Percentiles rank a stretch among this genome's conserved stretches.
These are phyloP conservation scores for Mychonastes homosphaera DNA, from an alignment of 139 green algal species.

Conservation along the genomic window DNA sequence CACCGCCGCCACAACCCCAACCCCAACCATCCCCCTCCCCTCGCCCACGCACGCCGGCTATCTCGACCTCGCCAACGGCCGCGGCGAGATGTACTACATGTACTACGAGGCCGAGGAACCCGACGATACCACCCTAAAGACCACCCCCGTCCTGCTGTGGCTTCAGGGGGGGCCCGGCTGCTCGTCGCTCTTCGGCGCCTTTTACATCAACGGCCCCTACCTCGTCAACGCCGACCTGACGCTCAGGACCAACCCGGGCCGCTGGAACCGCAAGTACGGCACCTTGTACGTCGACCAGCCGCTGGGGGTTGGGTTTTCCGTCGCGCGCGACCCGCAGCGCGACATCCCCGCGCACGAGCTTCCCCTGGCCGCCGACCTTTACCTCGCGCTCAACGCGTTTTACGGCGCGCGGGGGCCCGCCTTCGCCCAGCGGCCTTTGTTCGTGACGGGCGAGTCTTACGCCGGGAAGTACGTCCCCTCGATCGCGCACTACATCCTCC, in stretches of 20 bases:
- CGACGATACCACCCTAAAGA: background rate
- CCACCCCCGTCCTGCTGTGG: slow-evolving; percentile 36
- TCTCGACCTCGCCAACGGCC: slow-evolving; percentile 9
- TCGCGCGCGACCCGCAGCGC: slow-evolving; percentile 1
- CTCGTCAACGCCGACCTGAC: slow-evolving; percentile 21
- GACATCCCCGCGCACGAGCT: slow-evolving; percentile 34
- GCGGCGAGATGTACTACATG: slow-evolving; percentile 29
- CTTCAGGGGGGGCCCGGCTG: slow-evolving; percentile 43
- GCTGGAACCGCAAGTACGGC: slow-evolving; percentile 24
- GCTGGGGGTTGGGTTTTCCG: slow-evolving; percentile 35
- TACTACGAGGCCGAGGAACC: slow-evolving; percentile 32
- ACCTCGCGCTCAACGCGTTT: slow-evolving; percentile 30
- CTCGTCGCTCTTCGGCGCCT: slow-evolving; percentile 32
- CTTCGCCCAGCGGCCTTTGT: background rate
- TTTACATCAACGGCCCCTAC: slow-evolving; percentile 47
- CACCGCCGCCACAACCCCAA: slow-evolving; percentile 2
- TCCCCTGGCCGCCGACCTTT: slow-evolving; percentile 31
- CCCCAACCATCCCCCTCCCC: background rate
- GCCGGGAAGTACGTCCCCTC: slow-evolving; percentile 47
- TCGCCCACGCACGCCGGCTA: slow-evolving; percentile 15
- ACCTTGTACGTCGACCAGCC: slow-evolving; percentile 42
- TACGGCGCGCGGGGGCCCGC: slow-evolving; percentile 15
- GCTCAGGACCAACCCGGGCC: slow-evolving; percentile 23
- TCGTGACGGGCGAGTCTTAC: background rate
- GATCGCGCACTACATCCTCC: slow-evolving; percentile 39